A percentile compares a stretch with the other conserved stretches of the same genome.
Conservation (phyloP, 176 grass and related monocot species). For the Pharus latifolius region DNA sequence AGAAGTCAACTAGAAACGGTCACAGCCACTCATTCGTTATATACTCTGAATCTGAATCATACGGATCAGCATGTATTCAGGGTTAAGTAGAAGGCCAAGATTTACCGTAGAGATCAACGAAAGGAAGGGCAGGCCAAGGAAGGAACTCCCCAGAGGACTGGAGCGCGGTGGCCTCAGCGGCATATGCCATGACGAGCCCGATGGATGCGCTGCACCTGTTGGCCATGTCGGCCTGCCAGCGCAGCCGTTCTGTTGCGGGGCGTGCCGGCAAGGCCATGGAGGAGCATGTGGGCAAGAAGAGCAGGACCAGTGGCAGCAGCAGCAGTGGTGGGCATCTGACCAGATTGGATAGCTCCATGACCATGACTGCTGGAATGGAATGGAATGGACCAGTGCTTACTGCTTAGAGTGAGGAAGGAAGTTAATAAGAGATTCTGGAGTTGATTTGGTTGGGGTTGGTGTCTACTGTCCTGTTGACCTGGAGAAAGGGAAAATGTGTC, state of each 20-base stretch:
- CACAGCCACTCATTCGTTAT: not conserved
- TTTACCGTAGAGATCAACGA: slow-evolving; percentile 71
- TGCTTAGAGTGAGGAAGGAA: too few relatives aligned
- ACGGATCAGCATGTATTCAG: not conserved
- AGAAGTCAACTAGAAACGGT: not conserved
- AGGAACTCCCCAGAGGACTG: slow-evolving; percentile 54
- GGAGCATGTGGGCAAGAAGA: slow-evolving; percentile 20
- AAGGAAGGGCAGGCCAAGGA: slow-evolving; percentile 29
- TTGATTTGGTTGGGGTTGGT: too few relatives aligned
- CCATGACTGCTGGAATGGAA: not conserved
- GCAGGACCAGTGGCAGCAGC: not conserved
- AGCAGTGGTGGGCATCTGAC: not conserved
- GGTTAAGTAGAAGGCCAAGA: not conserved
- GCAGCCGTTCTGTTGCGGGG: slow-evolving; percentile 9
- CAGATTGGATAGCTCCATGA: slow-evolving; percentile 12
- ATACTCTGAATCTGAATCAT: not conserved
- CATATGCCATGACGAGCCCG: slow-evolving; percentile 72
- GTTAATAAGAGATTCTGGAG: too few relatives aligned
- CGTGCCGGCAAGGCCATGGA: not conserved
- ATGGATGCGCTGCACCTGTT: slow-evolving; percentile 39
- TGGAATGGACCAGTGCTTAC: too few relatives aligned
- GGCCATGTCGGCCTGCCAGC: slow-evolving; percentile 23
- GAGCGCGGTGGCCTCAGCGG: slow-evolving; percentile 52
- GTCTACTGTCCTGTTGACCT: not conserved
- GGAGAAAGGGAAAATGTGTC: not conserved